Percentiles rank a stretch among this genome's conserved stretches.
phyloP scores from a whole-genome alignment of 1,284 basidiomycete genomes.

The Cutaneotrichosporon cutaneum region DNA sequence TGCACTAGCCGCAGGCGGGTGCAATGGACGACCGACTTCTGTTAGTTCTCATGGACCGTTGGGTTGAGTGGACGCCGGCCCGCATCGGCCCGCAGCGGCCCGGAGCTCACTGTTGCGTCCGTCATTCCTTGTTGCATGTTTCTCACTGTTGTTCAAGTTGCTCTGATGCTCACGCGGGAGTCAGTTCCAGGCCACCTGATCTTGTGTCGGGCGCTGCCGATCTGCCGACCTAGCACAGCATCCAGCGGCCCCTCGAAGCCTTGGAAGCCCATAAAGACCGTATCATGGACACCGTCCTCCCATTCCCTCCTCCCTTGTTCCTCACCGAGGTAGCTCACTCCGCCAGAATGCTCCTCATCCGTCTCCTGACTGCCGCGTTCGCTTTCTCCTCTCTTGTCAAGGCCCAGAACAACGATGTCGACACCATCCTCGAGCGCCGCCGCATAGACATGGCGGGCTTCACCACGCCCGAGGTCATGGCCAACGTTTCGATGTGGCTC shows the following conservation, averaged over 20 bases:
- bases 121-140: too few relatives aligned
- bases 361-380: neutral
- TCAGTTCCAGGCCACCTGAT: too few relatives aligned
- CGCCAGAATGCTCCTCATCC: neutral
- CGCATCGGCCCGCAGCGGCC: too few relatives aligned
- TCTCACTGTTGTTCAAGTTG: too few relatives aligned
- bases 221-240: neutral
- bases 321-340: neutral
- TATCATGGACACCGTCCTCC: neutral
- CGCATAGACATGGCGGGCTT: conserved; percentile 28
- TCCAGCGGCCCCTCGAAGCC: neutral
- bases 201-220: neutral
- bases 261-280: neutral
- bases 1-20: too few relatives aligned
- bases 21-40: too few relatives aligned
- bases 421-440: conserved; percentile 20
- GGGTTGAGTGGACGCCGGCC: too few relatives aligned
- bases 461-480: conserved; percentile 16
- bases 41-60: too few relatives aligned
- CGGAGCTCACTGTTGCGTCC: too few relatives aligned
- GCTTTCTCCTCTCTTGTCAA: neutral
- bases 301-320: neutral
- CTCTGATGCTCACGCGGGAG: too few relatives aligned
- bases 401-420: conserved; percentile 9
- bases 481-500: conserved; percentile 23